These are phyloP conservation scores for Helotiales sp. DNA, from an alignment of 2,329 filamentous ascomycete genomes.

Conservation along the genomic window DNA sequence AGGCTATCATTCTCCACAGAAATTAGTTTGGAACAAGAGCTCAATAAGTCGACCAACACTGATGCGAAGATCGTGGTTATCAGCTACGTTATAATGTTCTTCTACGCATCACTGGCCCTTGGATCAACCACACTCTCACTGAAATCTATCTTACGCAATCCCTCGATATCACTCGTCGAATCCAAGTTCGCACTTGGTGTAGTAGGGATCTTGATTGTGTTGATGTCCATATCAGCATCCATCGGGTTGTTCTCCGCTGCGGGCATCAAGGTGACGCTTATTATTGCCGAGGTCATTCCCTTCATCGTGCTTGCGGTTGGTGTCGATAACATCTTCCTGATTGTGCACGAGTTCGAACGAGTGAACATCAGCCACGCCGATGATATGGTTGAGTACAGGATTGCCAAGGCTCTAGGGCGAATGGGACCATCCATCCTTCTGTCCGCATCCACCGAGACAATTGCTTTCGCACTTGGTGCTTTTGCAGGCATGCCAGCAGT, in stretches of 20 bases:
- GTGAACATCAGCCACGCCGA: conserved; percentile 92
- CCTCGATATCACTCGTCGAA: conserved; percentile 82
- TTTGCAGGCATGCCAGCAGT: conserved; percentile 98
- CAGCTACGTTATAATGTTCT: conserved; percentile 98
- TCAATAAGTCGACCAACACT: conserved; percentile 98
- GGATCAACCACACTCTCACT: conserved; percentile 83
- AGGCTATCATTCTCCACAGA: conserved; percentile 94
- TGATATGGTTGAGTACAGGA: conserved; percentile 79
- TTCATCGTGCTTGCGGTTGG: conserved; percentile 96
- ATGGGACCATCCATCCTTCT: conserved; percentile 97
- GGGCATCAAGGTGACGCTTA: conserved; percentile 91
- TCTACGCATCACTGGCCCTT: conserved; percentile 91
- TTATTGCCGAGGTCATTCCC: conserved; percentile 97
- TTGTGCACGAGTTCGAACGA: conserved; percentile 96
- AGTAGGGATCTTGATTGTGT: conserved; percentile 88
- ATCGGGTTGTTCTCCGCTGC: conserved; percentile 92
- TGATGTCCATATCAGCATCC: conserved; percentile 96
- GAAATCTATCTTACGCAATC: conserved; percentile 76
- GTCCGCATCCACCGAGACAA: conserved; percentile 91
- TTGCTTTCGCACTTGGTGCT: conserved; percentile 87
- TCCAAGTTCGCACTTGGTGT: conserved; percentile 97
- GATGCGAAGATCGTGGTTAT: conserved; percentile 96
- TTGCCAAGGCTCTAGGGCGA: conserved; percentile 84
- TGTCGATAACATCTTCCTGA: conserved; percentile 98
- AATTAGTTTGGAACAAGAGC: conserved; percentile 88